phyloP scores from a whole-genome alignment of 306 rosid species.

The Vigna unguiculata region DNA sequence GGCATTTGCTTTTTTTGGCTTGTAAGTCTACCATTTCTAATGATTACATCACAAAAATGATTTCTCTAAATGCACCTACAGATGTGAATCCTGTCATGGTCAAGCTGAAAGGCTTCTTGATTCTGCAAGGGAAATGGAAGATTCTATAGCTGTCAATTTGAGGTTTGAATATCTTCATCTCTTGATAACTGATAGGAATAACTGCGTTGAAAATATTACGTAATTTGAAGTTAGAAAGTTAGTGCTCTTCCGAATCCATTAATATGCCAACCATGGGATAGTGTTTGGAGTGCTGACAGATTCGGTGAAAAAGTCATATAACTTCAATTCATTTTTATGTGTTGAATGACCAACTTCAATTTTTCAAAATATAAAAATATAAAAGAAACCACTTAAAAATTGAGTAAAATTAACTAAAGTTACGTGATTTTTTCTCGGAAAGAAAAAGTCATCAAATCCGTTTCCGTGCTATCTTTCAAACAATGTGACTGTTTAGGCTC shows the following conservation, averaged over 20 bases:
- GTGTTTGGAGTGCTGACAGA: too few relatives aligned
- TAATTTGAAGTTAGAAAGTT: slow-evolving; percentile 34
- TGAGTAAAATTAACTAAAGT: too few relatives aligned
- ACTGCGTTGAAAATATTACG: slow-evolving; percentile 25
- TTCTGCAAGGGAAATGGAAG: slow-evolving; percentile 99
- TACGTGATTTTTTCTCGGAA: too few relatives aligned
- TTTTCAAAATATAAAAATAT: too few relatives aligned
- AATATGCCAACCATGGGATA: slow-evolving; percentile 6
- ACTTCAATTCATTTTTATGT: too few relatives aligned
- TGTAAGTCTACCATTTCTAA: not conserved
- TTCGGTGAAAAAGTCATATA: too few relatives aligned
- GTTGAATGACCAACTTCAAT: too few relatives aligned
- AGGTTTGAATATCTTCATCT: slow-evolving; percentile 63
- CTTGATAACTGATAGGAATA: not conserved
- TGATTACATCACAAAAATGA: slow-evolving; percentile 40
- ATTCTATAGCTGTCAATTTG: slow-evolving; percentile 93
- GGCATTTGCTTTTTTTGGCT: slow-evolving; percentile 8
- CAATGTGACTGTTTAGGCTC: slow-evolving; percentile 1
- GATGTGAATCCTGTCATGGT: slow-evolving; percentile 98
- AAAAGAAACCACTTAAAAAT: too few relatives aligned
- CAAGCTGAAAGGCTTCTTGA: slow-evolving; percentile 99
- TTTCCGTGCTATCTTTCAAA: slow-evolving; percentile 26
- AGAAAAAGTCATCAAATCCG: too few relatives aligned
- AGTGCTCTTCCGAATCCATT: slow-evolving; percentile 22
- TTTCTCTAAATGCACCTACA: slow-evolving; percentile 52